A percentile compares a stretch with the other conserved stretches of the same genome.
Evolutionary conservation across 1,284 basidiomycete genomes (phyloP).

Genomic region (Fistulinella cinereoalba): DNA sequence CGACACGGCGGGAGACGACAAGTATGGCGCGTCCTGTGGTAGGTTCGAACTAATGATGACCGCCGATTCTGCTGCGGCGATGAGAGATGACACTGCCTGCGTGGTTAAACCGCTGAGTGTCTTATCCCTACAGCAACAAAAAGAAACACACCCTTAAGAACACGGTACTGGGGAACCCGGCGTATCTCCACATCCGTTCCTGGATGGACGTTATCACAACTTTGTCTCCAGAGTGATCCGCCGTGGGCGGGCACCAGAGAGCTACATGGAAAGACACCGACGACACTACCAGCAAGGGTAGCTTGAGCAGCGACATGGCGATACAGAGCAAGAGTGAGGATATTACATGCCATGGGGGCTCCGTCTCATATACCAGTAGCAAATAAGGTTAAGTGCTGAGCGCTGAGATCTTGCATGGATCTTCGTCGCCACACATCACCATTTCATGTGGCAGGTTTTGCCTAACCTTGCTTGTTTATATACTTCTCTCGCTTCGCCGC

Average conservation of each 20-base stretch:
- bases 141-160: constrained; percentile 4
- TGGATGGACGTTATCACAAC: constrained; percentile 1
- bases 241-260: background rate
- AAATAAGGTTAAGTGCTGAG: too few relatives aligned
- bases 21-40: background rate
- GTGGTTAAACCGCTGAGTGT: background rate
- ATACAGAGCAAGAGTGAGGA: too few relatives aligned
- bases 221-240: background rate
- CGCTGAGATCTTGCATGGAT: too few relatives aligned
- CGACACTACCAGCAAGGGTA: constrained; percentile 2
- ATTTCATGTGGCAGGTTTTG: too few relatives aligned
- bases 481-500: too few relatives aligned
- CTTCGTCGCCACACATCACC: too few relatives aligned
- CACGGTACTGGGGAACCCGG: background rate
- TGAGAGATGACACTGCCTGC: constrained; percentile 5
- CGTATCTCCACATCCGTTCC: constrained; percentile 6
- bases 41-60: constrained; percentile 4
- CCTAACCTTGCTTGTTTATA: too few relatives aligned
- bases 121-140: background rate
- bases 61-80: constrained; percentile 4
- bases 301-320: constrained; percentile 8
- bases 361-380: too few relatives aligned
- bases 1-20: background rate
- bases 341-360: too few relatives aligned
- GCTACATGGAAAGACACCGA: constrained; percentile 6